phyloP scores from a whole-genome alignment of 768 basidiomycete genomes.

The Dioszegia aurantiaca region DNA sequence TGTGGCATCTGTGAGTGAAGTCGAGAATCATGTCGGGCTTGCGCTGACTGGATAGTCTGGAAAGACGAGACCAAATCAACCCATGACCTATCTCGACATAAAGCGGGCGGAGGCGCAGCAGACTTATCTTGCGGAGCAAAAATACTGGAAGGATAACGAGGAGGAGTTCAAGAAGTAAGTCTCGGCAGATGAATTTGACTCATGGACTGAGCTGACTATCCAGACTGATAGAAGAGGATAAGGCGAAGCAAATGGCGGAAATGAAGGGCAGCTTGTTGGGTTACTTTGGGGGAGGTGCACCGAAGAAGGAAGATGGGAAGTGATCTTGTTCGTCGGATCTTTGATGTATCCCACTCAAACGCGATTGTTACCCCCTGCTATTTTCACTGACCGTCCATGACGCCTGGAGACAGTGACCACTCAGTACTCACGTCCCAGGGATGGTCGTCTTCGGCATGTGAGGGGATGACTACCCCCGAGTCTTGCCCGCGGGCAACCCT shows the following conservation, averaged over 20 bases:
- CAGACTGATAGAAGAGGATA: conserved; percentile 52
- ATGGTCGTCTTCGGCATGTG: too few relatives aligned
- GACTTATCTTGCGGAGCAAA: conserved; percentile 50
- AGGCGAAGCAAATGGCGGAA: conserved; percentile 51
- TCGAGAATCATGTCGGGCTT: conserved; percentile 1
- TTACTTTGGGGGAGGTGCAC: conserved; percentile 32
- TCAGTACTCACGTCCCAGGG: too few relatives aligned
- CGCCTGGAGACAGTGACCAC: too few relatives aligned
- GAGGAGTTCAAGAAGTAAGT: conserved; percentile 51
- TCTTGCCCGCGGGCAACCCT: too few relatives aligned
- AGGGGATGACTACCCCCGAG: too few relatives aligned
- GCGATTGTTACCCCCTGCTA: too few relatives aligned
- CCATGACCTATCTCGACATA: conserved; percentile 51
- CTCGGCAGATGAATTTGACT: not conserved
- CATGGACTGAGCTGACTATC: conserved; percentile 1
- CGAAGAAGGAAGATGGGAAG: conserved; percentile 18
- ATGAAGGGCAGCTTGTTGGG: conserved; percentile 49
- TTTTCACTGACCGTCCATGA: too few relatives aligned
- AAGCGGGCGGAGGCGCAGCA: conserved; percentile 51
- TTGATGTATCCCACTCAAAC: too few relatives aligned
- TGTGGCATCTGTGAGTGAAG: conserved; percentile 46
- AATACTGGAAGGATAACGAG: conserved; percentile 50
- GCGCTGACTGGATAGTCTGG: conserved; percentile 30
- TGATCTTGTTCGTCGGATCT: too few relatives aligned
- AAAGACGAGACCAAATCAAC: conserved; percentile 41